These are phyloP conservation scores for Hypericum perforatum DNA, from an alignment of 345 rosid species.

Conservation along the genomic window DNA sequence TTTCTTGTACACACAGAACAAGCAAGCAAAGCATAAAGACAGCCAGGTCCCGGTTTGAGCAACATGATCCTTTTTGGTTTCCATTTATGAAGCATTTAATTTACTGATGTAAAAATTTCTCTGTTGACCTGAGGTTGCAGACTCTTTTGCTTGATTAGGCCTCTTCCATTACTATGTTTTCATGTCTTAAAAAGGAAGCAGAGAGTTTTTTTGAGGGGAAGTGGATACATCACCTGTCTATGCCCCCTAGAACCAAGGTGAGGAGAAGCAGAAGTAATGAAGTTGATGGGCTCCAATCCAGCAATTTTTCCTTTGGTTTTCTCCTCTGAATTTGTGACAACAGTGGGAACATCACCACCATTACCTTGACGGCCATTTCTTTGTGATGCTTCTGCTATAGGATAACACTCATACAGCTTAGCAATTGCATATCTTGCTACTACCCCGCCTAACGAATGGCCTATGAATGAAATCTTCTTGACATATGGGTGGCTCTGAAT, in stretches of 20 bases:
- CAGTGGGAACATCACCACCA: slow-evolving; percentile 16
- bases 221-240: slow-evolving; percentile 50
- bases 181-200: too few species aligned
- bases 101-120: too few species aligned
- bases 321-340: slow-evolving; percentile 21
- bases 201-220: too few species aligned
- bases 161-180: too few species aligned
- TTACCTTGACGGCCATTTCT: slow-evolving; percentile 25
- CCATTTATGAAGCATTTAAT: too few species aligned
- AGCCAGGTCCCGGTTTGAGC: too few species aligned
- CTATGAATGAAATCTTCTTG: slow-evolving; percentile 64
- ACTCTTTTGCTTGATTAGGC: too few species aligned
- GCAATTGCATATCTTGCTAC: slow-evolving; percentile 80
- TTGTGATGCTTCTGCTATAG: slow-evolving; percentile 21
- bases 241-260: slow-evolving; percentile 89
- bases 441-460: slow-evolving; percentile 88
- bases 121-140: too few species aligned
- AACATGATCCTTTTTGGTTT: too few species aligned
- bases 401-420: slow-evolving; percentile 43
- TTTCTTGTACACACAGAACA: too few species aligned
- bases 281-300: slow-evolving; percentile 69
- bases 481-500: slow-evolving; percentile 41
- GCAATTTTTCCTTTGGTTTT: slow-evolving; percentile 45
- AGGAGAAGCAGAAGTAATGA: slow-evolving; percentile 78
- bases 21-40: too few species aligned